Evolutionary conservation across 192 early-diverging fungal genomes (phyloP).

Genomic region (Phycomyces blakesleeanus): DNA sequence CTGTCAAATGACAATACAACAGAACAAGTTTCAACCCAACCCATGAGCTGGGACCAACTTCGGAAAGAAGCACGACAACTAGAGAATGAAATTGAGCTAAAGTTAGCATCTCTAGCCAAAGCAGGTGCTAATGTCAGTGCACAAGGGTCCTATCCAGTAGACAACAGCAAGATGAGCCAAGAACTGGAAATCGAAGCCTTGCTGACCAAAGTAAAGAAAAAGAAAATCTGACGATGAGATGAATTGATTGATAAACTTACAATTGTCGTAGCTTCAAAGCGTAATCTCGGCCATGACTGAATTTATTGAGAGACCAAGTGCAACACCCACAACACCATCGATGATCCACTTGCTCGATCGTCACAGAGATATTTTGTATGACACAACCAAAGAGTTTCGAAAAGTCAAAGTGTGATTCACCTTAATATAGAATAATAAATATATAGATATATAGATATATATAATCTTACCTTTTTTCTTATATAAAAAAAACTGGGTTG

Average conservation of each 20-base stretch:
- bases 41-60: slow-evolving; percentile 57
- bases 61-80: slow-evolving; percentile 67
- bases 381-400: slow-evolving; percentile 76
- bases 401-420: slow-evolving; percentile 54
- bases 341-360: slow-evolving; percentile 72
- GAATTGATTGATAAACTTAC: neutral
- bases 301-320: slow-evolving; percentile 50
- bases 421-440: neutral
- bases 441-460: neutral
- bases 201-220: neutral
- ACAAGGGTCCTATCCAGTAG: slow-evolving; percentile 34
- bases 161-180: neutral
- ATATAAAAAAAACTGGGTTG: neutral
- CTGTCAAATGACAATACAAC: neutral
- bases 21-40: neutral
- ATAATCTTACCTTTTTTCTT: neutral
- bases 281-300: slow-evolving; percentile 62
- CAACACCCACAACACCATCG: slow-evolving; percentile 52
- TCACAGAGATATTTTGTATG: slow-evolving; percentile 74
- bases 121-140: slow-evolving; percentile 14
- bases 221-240: neutral
- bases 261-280: slow-evolving; percentile 45
- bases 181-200: too few relatives aligned
- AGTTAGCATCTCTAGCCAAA: slow-evolving; percentile 55
- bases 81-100: slow-evolving; percentile 69